A percentile compares a stretch with the other conserved stretches of the same genome.
phyloP scores from a whole-genome alignment of 2,329 filamentous ascomycete genomes.

The Sporothrix sp. region DNA sequence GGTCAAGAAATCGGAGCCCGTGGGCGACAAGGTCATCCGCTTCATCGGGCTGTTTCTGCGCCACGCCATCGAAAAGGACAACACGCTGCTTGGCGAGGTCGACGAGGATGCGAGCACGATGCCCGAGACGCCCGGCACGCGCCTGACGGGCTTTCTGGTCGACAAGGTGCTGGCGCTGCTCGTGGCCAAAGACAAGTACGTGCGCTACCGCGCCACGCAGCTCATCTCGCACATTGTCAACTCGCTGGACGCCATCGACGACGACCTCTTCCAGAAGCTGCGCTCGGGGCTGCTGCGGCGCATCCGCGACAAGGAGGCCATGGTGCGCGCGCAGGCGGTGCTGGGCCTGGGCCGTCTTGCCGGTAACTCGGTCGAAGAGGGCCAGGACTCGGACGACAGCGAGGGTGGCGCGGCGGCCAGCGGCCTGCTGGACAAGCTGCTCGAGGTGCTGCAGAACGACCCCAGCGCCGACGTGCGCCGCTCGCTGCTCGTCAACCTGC shows the following conservation, averaged over 20 bases:
- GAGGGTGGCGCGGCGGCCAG: conserved; percentile 53
- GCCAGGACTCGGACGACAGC: conserved; percentile 59
- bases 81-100: conserved; percentile 54
- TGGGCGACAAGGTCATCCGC: conserved; percentile 73
- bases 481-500: conserved; percentile 82
- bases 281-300: conserved; percentile 71
- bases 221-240: conserved; percentile 87
- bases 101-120: conserved; percentile 61
- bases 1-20: conserved; percentile 84
- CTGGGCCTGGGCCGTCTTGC: conserved; percentile 80
- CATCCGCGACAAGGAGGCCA: conserved; percentile 86
- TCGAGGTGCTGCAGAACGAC: conserved; percentile 87
- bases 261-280: conserved; percentile 78
- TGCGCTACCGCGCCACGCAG: conserved; percentile 83
- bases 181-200: conserved; percentile 80
- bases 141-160: conserved; percentile 67
- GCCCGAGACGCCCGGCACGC: conserved; percentile 73
- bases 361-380: conserved; percentile 63
- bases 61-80: conserved; percentile 60
- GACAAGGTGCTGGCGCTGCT: conserved; percentile 66
- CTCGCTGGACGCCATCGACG: conserved; percentile 82
- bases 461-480: conserved; percentile 87
- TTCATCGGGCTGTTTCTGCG: conserved; percentile 84
- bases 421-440: conserved; percentile 69
- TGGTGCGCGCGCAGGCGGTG: conserved; percentile 85